These are phyloP conservation scores for Malus hybrid DNA, from an alignment of 331 rosid genomes.

Conservation along the genomic window DNA sequence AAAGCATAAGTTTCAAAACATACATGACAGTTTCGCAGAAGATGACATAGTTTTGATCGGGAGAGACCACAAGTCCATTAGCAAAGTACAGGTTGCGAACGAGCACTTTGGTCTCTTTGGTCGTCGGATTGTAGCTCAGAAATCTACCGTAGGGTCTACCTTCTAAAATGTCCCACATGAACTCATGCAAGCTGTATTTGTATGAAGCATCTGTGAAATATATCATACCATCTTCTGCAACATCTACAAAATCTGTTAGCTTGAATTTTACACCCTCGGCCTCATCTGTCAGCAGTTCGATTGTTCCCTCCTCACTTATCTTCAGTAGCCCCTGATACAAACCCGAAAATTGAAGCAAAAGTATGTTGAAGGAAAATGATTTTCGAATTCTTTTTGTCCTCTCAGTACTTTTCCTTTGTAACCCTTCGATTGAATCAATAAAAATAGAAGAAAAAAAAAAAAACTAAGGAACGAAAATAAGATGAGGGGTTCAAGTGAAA, in stretches of 20 bases:
- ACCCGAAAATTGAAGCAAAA: not conserved
- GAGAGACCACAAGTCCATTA: constrained; percentile 59
- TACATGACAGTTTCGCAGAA: constrained; percentile 55
- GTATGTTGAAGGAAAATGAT: too few species aligned
- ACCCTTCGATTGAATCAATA: too few species aligned
- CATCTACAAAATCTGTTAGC: constrained; percentile 49
- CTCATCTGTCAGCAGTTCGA: constrained; percentile 42
- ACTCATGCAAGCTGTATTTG: constrained; percentile 12
- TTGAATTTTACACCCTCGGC: constrained; percentile 51
- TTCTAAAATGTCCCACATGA: constrained; percentile 26
- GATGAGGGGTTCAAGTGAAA: too few species aligned
- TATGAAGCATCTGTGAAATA: constrained; percentile 73
- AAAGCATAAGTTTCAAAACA: not conserved
- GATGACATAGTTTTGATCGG: constrained; percentile 45
- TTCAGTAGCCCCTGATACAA: constrained; percentile 30
- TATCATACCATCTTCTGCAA: constrained; percentile 60
- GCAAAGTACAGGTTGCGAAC: constrained; percentile 46
- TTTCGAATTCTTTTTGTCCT: too few species aligned
- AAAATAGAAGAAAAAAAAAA: too few species aligned
- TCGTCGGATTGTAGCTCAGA: constrained; percentile 47
- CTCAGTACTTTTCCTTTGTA: too few species aligned
- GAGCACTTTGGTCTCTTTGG: constrained; percentile 41
- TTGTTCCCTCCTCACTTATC: constrained; percentile 13
- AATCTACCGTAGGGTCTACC: constrained; percentile 65
- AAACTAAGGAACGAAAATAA: too few species aligned